phyloP scores from a whole-genome alignment of 139 green algal species.

The Eudorina sp. region DNA sequence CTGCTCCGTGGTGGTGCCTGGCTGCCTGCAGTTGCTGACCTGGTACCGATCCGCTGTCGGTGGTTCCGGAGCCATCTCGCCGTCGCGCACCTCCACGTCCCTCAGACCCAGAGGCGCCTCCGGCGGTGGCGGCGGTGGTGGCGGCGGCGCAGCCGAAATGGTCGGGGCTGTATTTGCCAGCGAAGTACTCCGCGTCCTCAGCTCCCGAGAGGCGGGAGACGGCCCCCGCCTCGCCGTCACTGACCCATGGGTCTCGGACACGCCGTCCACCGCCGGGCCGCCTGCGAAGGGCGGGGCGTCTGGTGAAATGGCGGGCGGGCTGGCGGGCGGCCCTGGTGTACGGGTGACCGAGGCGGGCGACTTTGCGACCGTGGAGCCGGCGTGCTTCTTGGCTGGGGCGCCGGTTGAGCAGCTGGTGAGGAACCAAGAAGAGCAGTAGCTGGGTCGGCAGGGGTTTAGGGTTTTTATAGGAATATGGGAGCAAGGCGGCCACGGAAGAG shows the following conservation, averaged over 20 bases:
- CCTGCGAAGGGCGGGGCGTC: neutral
- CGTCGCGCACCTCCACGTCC: neutral
- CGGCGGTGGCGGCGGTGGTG: neutral
- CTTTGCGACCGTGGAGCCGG: constrained; percentile 25
- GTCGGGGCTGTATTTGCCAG: neutral
- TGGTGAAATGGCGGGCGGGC: neutral
- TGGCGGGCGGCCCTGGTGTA: neutral
- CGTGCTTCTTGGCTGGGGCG: neutral
- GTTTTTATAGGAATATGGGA: no score
- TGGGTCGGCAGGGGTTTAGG: no score
- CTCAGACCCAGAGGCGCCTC: neutral
- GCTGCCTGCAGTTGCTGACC: constrained; percentile 11
- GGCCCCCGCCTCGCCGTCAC: no score
- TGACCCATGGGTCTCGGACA: no score
- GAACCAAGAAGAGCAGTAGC: no score
- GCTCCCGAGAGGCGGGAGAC: neutral
- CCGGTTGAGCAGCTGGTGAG: neutral
- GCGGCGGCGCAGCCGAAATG: neutral
- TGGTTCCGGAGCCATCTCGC: neutral
- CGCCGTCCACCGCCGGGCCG: no score
- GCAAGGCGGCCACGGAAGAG: no score
- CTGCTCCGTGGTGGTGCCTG: neutral
- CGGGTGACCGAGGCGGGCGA: neutral
- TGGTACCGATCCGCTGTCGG: neutral
- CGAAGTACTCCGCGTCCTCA: neutral